Evolutionary conservation across 495 filamentous ascomycete species (phyloP).

Genomic region (Haplographium delicatum): DNA sequence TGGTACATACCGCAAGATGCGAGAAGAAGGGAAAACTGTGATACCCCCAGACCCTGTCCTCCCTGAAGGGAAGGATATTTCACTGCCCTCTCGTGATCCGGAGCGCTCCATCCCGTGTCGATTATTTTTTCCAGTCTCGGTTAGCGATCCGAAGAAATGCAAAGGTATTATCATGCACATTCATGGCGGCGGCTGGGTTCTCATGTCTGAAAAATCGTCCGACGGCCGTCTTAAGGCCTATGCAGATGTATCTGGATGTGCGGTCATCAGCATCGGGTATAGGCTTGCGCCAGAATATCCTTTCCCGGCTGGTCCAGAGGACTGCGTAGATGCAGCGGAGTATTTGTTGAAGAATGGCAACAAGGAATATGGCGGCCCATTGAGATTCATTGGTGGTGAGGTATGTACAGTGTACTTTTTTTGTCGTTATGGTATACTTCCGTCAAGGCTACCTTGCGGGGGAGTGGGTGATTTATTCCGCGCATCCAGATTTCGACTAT

Average conservation of each 20-base stretch:
- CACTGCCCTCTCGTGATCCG: constrained; percentile 45
- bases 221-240: constrained; percentile 35
- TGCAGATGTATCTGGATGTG: constrained; percentile 37
- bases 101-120: constrained; percentile 44
- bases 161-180: constrained; percentile 47
- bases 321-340: constrained; percentile 46
- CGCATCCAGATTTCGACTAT: no score
- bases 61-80: constrained; percentile 27
- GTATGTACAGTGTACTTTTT: constrained; percentile 18
- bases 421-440: no score
- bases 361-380: constrained; percentile 34
- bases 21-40: constrained; percentile 10
- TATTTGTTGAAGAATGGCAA: constrained; percentile 43
- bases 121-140: constrained; percentile 34
- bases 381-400: constrained; percentile 34
- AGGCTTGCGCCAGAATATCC: constrained; percentile 55
- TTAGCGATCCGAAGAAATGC: constrained; percentile 29
- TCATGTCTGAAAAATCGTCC: constrained; percentile 23
- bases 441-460: no score
- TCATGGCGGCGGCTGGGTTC: constrained; percentile 49
- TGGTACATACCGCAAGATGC: constrained; percentile 20
- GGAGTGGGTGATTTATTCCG: no score
- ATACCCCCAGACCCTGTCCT: constrained; percentile 9
- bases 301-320: constrained; percentile 45
- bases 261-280: constrained; percentile 51